These are phyloP conservation scores for Triangularia verruculosa DNA, from an alignment of 2,329 filamentous ascomycete genomes.

Conservation along the genomic window DNA sequence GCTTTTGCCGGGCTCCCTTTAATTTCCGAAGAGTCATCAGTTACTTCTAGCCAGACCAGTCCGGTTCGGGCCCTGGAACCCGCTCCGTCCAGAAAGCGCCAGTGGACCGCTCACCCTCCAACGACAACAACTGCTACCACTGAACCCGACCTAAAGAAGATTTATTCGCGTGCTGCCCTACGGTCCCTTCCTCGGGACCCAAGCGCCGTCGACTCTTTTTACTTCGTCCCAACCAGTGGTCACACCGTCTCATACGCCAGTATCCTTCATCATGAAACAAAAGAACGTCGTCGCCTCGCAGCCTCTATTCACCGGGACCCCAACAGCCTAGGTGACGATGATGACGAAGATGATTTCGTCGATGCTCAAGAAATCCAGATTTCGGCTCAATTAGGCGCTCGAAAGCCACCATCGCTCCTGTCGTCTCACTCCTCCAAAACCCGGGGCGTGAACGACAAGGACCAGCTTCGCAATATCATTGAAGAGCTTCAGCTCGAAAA, in stretches of 20 bases:
- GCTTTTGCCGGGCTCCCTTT: constrained; percentile 91
- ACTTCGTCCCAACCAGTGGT: constrained; percentile 87
- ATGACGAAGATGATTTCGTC: constrained; percentile 82
- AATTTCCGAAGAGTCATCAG: constrained; percentile 47
- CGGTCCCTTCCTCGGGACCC: constrained; percentile 71
- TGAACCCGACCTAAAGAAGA: constrained; percentile 74
- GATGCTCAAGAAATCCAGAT: constrained; percentile 71
- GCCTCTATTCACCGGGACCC: constrained; percentile 43
- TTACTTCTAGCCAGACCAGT: constrained; percentile 26
- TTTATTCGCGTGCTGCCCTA: constrained; percentile 83
- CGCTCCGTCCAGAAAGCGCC: constrained; percentile 38
- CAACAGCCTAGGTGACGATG: constrained; percentile 58
- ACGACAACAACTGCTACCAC: constrained; percentile 32
- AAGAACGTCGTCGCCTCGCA: constrained; percentile 61
- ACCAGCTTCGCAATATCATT: constrained; percentile 46
- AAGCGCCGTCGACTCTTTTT: constrained; percentile 74
- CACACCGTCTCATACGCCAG: constrained; percentile 91
- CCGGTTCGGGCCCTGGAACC: constrained; percentile 40
- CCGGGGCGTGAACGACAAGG: not conserved
- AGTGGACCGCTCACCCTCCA: constrained; percentile 39
- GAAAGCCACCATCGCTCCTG: constrained; percentile 16
- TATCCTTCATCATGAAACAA: constrained; percentile 70
- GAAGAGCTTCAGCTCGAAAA: constrained; percentile 92
- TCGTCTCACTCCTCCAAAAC: constrained; percentile 19
- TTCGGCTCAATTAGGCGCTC: constrained; percentile 29